Base-by-base conservation (phyloP, 75 land plant species). In the Selaginella tamariscina region DNA sequence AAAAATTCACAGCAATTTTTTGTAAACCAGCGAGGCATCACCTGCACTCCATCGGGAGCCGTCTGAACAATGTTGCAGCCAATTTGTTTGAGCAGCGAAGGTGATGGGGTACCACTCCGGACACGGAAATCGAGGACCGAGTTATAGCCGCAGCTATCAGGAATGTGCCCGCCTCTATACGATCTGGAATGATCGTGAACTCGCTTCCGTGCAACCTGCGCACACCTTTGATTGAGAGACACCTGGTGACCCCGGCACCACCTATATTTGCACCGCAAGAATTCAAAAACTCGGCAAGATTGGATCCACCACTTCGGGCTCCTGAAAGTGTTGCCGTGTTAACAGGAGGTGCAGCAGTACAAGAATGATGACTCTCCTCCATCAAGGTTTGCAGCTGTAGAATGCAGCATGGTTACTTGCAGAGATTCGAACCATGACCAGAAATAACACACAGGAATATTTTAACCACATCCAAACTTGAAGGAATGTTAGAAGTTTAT, bases 91-190 rank as follows among this genome's bases (percentile, higher is more conserved):
- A 85, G 83, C 67, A 54, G 21, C 78, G 30, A 66, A 85, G 27
- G 57, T 85, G 88, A 11, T 21, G 26, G 56, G 85, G 83, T 55
- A 78, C 68, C 64, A 83, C 71, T 30, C 83, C 81, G 27, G 82
- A 77, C 75, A 85, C 65, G 32, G 86, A 79, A 44, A 86, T 74
- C 18, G 74, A 55, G 21, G 89, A 86, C 57, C 77, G 84, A 30
- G 89, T 84, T 31, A 86, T 82, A 24, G 89, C 86, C 30, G 89
- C 86, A 13, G 86, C 89, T 57, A 84, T 70, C 65, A 82, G 71
- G 57, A 84, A 84, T n/a, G 89, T 84, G 24, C 89, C 86, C 24
- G 89, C 86, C 60, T 86, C 89, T 57, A 86, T 82, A 1, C 89
- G 74, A 66, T 86, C 89, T 21, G 86, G 89, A 32, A 80, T 71